A percentile compares a stretch with the other conserved stretches of the same genome.
phyloP scores from a whole-genome alignment of 2,329 filamentous ascomycete genomes.

The Ilyonectria sp. region DNA sequence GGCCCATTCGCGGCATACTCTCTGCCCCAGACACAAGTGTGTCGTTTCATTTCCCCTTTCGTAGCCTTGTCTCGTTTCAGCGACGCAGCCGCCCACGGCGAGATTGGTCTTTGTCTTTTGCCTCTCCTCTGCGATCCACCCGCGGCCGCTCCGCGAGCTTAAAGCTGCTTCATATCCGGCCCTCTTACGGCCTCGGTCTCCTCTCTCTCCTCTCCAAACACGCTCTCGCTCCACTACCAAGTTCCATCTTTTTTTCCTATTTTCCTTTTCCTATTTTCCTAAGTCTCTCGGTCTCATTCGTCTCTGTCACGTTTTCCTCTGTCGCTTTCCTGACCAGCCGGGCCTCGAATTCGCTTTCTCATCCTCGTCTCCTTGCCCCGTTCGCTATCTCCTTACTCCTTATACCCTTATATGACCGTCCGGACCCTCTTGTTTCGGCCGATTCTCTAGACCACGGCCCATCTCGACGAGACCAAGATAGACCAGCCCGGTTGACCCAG shows the following conservation, averaged over 20 bases:
- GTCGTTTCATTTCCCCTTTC: slow-evolving; percentile 65
- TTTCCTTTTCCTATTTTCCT: slow-evolving; percentile 41
- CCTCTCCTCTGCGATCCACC: slow-evolving; percentile 42
- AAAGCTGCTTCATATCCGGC: slow-evolving; percentile 52
- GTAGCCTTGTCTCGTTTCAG: slow-evolving; percentile 50
- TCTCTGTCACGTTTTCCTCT: slow-evolving; percentile 47
- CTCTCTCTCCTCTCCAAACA: slow-evolving; percentile 46
- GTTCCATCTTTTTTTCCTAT: slow-evolving; percentile 43
- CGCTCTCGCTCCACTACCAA: slow-evolving; percentile 39
- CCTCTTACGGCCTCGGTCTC: slow-evolving; percentile 42
- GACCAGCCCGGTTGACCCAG: slow-evolving; percentile 48
- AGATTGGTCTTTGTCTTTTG: slow-evolving; percentile 48
- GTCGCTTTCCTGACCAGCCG: slow-evolving; percentile 44
- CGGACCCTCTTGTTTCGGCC: slow-evolving; percentile 37
- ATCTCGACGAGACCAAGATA: slow-evolving; percentile 31
- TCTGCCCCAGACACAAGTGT: slow-evolving; percentile 65
- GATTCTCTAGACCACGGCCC: slow-evolving; percentile 39
- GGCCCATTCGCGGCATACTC: slow-evolving; percentile 57
- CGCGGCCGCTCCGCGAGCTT: slow-evolving; percentile 44
- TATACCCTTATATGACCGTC: slow-evolving; percentile 12
- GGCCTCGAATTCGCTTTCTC: slow-evolving; percentile 27
- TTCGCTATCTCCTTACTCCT: slow-evolving; percentile 33
- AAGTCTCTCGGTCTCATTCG: slow-evolving; percentile 42
- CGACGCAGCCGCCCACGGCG: slow-evolving; percentile 47
- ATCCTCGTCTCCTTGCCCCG: slow-evolving; percentile 11